Evolutionary conservation across 225 moss, liverwort and hornwort species (phyloP).

Genomic region (Pleurozium schreberi): DNA sequence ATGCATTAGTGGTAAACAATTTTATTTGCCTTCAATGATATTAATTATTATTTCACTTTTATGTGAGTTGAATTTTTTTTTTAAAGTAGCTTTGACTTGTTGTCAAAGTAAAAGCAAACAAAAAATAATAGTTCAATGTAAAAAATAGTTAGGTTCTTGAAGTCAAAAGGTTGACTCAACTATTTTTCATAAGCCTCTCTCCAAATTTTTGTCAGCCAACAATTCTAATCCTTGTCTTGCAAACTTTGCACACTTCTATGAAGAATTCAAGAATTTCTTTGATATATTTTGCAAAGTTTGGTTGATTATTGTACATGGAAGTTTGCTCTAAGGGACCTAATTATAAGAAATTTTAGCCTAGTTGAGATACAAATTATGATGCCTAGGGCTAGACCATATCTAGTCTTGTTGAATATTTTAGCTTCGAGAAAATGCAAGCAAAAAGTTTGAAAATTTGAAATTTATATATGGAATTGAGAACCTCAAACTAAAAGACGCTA

Average conservation of each 20-base stretch:
- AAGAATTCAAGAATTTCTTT: neutral
- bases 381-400: neutral
- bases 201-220: fast-evolving
- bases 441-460: neutral
- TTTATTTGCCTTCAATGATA: neutral
- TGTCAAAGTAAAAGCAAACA: neutral
- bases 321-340: fast-evolving
- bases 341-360: neutral
- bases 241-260: neutral
- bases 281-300: neutral
- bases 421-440: fast-evolving
- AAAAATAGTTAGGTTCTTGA: fast-evolving
- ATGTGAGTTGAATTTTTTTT: neutral
- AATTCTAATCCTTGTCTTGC: neutral
- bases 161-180: neutral
- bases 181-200: neutral
- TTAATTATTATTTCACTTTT: neutral
- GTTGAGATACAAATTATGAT: neutral
- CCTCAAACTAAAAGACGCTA: neutral
- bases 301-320: neutral
- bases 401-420: neutral
- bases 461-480: neutral
- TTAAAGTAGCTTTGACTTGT: neutral
- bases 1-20: neutral
- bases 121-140: no score